Base-by-base conservation (phyloP, 1,284 basidiomycete genomes). In the Ustilago bromivora region DNA sequence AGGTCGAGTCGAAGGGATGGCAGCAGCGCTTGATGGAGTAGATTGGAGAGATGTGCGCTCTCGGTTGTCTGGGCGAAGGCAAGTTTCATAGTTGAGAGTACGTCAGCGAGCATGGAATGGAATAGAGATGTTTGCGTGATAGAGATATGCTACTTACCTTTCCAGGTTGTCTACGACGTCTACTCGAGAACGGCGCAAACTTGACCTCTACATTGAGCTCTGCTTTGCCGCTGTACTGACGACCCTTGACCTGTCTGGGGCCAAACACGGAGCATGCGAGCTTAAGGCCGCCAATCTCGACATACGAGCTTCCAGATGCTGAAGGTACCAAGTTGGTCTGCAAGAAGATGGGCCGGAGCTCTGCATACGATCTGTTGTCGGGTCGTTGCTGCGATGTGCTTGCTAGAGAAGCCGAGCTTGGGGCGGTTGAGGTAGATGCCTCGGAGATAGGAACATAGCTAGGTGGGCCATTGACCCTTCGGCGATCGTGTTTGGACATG, bases 251-350 rank as follows among this genome's bases (percentile, higher is more conserved):
- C 82, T 95, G 96, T 64, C 95, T 91, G 10, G 96, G 97, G 0
- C 96, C 96, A 86, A 98, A 98, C 93, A 98, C 93, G 51, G 96
- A 95, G 85, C 95, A 97, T 3, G 95, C 94, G 76, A 98, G 91
- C 88, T 98, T 99, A 0, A 94, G 93, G 79, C 89, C 89, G 70
- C 91, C 93, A 13, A 91, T 93, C 87, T 99, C 96, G 76, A 98
- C 92, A 84, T 98, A 99, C 11, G 94, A 94, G 49, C 94, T 96
- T 0, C 96, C 96, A 82, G 95, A 95, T 1, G 96, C 95, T 87
- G 96, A 95, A 66, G 89, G 93, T 57, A 97, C 94, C 9, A 98
- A 88, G 4, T 95, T 94, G 19, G 94, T 91, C 85, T 95, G 77
- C 8, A 77, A 91, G 54, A 98, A 88, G 87, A 94, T 96, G 34